phyloP scores from a whole-genome alignment of 2,329 filamentous ascomycete genomes.

The Penicillium aurantiogriseum region DNA sequence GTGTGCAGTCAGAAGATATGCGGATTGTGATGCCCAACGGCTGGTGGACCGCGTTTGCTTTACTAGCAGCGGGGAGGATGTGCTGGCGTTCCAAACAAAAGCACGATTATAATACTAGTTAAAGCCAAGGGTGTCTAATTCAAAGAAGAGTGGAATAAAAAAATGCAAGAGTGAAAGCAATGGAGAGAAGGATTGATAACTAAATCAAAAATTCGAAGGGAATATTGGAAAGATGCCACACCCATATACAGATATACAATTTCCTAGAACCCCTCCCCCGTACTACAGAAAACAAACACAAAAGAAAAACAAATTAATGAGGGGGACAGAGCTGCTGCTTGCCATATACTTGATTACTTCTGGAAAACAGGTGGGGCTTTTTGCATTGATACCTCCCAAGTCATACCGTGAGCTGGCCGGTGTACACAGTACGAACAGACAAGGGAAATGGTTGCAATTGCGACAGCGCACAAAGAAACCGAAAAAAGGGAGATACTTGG shows the following conservation, averaged over 20 bases:
- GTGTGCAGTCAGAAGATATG: neutral
- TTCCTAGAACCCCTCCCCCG: conserved; percentile 11
- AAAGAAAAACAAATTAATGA: conserved; percentile 11
- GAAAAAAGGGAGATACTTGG: neutral
- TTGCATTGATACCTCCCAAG: conserved; percentile 14
- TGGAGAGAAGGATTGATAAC: neutral
- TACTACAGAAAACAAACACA: conserved; percentile 15
- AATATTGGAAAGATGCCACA: conserved; percentile 13
- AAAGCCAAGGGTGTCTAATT: neutral
- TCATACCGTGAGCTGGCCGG: conserved; percentile 18
- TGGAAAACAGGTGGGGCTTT: conserved; percentile 32
- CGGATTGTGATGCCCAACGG: conserved; percentile 24
- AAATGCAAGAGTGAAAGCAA: neutral
- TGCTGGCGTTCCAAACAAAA: conserved; percentile 2
- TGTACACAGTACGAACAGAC: conserved; percentile 5
- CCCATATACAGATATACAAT: conserved; percentile 17
- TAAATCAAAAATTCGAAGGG: neutral
- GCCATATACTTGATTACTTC: conserved; percentile 21
- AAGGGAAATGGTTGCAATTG: conserved; percentile 14
- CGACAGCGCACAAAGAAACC: conserved; percentile 17
- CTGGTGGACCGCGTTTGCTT: neutral
- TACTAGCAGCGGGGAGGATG: neutral
- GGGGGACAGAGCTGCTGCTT: conserved; percentile 11
- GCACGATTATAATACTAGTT: neutral
- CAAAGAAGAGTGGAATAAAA: neutral